These are phyloP conservation scores for Xylaria sp. DNA, from an alignment of 2,329 filamentous ascomycete genomes.

Conservation along the genomic window DNA sequence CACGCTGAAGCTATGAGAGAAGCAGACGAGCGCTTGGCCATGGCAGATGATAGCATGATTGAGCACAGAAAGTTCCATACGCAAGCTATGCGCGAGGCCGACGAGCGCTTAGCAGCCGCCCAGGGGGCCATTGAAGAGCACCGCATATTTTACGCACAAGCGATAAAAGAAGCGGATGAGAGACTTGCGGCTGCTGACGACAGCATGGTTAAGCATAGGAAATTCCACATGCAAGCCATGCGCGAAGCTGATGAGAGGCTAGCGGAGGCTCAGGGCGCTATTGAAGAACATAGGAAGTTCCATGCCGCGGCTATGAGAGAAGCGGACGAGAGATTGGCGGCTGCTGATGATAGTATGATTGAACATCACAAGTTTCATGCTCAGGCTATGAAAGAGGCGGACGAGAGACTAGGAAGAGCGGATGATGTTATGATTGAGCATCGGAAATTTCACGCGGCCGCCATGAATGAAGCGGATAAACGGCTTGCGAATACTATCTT, in stretches of 20 bases:
- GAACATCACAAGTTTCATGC: constrained; percentile 20
- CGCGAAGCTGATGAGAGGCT: constrained; percentile 17
- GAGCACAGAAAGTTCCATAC: constrained; percentile 22
- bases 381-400: constrained; percentile 10
- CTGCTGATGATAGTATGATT: constrained; percentile 16
- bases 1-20: constrained; percentile 16
- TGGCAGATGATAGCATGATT: constrained; percentile 18
- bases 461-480: constrained; percentile 5
- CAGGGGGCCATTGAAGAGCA: not conserved
- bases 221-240: constrained; percentile 16
- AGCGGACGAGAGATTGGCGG: constrained; percentile 12
- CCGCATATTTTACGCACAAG: constrained; percentile 1
- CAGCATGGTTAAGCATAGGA: constrained; percentile 18
- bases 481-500: not conserved
- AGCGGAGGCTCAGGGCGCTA: constrained; percentile 3
- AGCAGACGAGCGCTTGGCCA: constrained; percentile 12
- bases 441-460: constrained; percentile 4
- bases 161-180: constrained; percentile 9
- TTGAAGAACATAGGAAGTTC: constrained; percentile 17
- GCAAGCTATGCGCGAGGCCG: constrained; percentile 8
- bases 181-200: constrained; percentile 11
- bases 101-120: not conserved
- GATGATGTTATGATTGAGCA: constrained; percentile 6
- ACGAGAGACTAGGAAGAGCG: not conserved
- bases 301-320: constrained; percentile 17